Evolutionary conservation across 129 eudicot species (phyloP), one percentile per base, ranked within the genome.

Genomic region (Sambucus nigra): DNA sequence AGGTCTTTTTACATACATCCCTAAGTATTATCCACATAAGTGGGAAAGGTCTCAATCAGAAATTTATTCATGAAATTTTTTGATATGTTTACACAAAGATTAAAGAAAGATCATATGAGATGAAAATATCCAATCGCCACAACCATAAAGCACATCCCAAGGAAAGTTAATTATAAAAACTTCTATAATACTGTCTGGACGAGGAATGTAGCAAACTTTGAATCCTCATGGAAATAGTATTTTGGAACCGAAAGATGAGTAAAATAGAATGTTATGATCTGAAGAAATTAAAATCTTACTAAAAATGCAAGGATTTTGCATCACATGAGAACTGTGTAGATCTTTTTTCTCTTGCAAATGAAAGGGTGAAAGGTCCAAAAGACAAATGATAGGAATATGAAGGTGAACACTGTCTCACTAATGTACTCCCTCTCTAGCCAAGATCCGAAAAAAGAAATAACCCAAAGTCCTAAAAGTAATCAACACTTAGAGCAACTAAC

Each of bases 301-400:
- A 92, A 67, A 78, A 82, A 86, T 1, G 99, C 86, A 52, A 92
- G 88, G 48, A 92, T 94, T 74, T 94, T 82, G 91, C 95, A 82
- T 95, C 99, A 92, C 53, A 92, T 39, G 25, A 92, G 81, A 47
- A 92, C 99, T 47, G 99, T 92, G 82, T 92, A 92, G 69, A 92
- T 82, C 72, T 82, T 92, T 72, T 92, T 92, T 75, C 71, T 86
- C 77, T 92, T 92, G 74, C 82, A 56, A 67, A 92, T 74, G 72
- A 92, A 92, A 51, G 99, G 99, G 75, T 82, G 87, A 72, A 92
- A 92, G 52, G 95, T 82, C 99, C 99, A 92, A 95, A 79, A 59
- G 50, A 82, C 66, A 59, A 92, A 92, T 23, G 95, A 80, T 19
- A 82, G 64, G 57, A 92, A 92, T 47, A 86, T 58, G 69, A 64